These are phyloP conservation scores for Trichosanthes truncata DNA, from an alignment of 306 rosid genomes.

Conservation along the genomic window DNA sequence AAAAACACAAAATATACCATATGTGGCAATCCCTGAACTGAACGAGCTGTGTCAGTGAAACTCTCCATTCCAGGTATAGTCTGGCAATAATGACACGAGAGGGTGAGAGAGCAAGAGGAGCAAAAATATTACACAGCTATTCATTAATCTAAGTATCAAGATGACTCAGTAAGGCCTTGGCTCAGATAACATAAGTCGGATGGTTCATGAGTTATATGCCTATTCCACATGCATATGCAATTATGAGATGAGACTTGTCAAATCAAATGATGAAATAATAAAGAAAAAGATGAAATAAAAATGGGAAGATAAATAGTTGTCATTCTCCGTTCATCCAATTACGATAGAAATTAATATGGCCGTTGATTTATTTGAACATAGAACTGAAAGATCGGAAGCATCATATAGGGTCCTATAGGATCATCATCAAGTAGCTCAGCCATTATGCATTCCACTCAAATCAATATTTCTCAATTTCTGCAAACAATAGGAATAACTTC, in stretches of 20 bases:
- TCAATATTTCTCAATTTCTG: neutral
- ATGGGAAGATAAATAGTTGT: neutral
- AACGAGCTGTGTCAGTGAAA: constrained; percentile 57
- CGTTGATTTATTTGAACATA: neutral
- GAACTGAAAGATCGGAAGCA: neutral
- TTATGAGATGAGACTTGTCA: neutral
- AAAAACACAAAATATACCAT: constrained; percentile 39
- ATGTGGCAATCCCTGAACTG: constrained; percentile 84
- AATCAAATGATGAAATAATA: neutral
- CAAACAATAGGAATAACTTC: neutral
- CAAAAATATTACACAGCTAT: neutral
- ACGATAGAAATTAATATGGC: neutral
- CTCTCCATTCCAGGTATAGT: constrained; percentile 91
- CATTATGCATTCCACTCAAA: neutral
- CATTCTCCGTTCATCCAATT: neutral
- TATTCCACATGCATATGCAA: neutral
- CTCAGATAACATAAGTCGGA: neutral
- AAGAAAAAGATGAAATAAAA: neutral
- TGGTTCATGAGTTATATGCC: neutral
- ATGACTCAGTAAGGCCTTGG: neutral
- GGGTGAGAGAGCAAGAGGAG: neutral
- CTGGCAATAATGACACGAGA: constrained; percentile 30
- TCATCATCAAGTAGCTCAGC: neutral
- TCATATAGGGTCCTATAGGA: neutral
- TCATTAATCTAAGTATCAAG: neutral